A percentile compares a stretch with the other conserved stretches of the same genome.
Evolutionary conservation across 768 basidiomycete genomes (phyloP).

Genomic region (Leucocoprinus sp.): DNA sequence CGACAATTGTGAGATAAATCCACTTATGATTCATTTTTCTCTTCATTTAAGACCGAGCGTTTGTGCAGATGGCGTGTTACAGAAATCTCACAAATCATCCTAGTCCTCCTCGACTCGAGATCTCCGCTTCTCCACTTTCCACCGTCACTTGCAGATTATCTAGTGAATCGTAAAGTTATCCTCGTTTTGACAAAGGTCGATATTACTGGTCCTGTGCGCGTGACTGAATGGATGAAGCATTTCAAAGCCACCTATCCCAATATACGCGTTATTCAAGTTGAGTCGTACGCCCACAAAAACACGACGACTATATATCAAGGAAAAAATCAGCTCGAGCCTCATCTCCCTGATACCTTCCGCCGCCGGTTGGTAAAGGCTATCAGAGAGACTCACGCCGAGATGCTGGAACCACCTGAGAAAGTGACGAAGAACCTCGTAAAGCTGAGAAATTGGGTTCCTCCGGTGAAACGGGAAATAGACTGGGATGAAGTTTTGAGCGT

Average conservation of each 20-base stretch:
- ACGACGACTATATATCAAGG: conserved; percentile 35
- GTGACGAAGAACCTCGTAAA: conserved; percentile 40
- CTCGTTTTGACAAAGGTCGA: conserved; percentile 86
- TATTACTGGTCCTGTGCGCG: conserved; percentile 61
- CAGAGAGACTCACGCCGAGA: conserved; percentile 52
- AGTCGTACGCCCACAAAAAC: conserved; percentile 59
- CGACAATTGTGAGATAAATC: conserved; percentile 67
- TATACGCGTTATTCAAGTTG: conserved; percentile 61
- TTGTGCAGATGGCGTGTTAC: conserved; percentile 78
- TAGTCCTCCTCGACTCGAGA: conserved; percentile 83
- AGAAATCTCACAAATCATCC: conserved; percentile 83
- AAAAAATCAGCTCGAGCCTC: conserved; percentile 46
- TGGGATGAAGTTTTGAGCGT: conserved; percentile 59
- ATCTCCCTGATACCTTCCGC: conserved; percentile 60
- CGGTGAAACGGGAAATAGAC: conserved; percentile 57
- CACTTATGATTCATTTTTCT: conserved; percentile 1
- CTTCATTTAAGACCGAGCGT: conserved; percentile 11
- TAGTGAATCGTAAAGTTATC: conserved; percentile 47
- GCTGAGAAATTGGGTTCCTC: conserved; percentile 55
- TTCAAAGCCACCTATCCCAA: conserved; percentile 46
- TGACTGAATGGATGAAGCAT: conserved; percentile 58
- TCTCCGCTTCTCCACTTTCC: conserved; percentile 86
- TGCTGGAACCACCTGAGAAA: conserved; percentile 60
- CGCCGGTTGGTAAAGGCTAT: conserved; percentile 58
- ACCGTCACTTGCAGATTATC: conserved; percentile 62